A percentile compares a stretch with the other conserved stretches of the same genome.
Evolutionary conservation across 2,329 filamentous ascomycete species (phyloP).

Genomic region (Mariannaea sp.): DNA sequence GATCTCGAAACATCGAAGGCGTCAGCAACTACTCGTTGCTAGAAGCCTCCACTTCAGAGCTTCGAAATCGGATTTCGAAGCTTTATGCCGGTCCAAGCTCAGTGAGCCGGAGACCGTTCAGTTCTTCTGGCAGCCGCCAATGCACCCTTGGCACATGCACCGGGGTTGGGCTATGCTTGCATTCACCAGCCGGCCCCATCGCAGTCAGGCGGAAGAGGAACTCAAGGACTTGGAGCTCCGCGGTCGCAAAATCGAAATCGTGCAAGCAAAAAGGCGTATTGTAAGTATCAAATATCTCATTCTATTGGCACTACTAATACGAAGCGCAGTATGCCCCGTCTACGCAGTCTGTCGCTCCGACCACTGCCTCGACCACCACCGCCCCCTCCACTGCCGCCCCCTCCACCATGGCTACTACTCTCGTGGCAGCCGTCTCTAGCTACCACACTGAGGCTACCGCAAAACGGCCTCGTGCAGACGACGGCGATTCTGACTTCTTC

Average conservation of each 20-base stretch:
- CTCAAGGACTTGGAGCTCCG: too few species aligned
- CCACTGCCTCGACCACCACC: too few species aligned
- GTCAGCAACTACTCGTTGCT: slow-evolving; percentile 1
- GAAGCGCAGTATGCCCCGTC: neutral
- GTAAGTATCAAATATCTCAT: neutral
- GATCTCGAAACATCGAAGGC: neutral
- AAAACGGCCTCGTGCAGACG: too few species aligned
- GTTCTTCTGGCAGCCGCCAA: slow-evolving; percentile 7
- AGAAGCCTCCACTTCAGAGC: neutral
- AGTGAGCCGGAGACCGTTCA: neutral
- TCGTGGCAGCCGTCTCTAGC: too few species aligned
- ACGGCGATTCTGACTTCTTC: too few species aligned
- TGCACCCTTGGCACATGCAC: neutral
- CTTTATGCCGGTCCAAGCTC: slow-evolving; percentile 1
- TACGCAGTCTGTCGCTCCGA: neutral
- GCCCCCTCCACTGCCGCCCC: too few species aligned
- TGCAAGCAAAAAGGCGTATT: neutral
- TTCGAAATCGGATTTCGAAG: neutral
- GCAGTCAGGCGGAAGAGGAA: neutral
- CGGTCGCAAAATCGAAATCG: too few species aligned
- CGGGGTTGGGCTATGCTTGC: neutral
- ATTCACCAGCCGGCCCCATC: neutral
- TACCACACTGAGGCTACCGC: too few species aligned
- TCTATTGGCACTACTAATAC: neutral
- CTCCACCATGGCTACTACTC: too few species aligned